Evolutionary conservation across 441 rosid species (phyloP).

Genomic region (Biscutella laevigata): DNA sequence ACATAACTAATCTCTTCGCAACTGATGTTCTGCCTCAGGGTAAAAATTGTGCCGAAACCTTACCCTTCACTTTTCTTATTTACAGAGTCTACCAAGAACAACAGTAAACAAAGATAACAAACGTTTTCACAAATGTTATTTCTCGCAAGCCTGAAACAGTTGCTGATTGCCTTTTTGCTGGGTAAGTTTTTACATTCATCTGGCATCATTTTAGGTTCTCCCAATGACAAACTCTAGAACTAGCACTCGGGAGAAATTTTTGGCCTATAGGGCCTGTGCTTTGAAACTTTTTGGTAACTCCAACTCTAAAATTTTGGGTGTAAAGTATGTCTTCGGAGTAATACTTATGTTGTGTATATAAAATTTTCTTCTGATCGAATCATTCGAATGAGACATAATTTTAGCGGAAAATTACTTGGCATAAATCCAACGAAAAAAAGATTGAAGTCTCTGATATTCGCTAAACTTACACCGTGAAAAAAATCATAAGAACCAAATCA

Average conservation of each 20-base stretch:
- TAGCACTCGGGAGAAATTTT: background rate
- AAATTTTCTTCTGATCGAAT: background rate
- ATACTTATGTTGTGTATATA: background rate
- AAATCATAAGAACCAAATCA: background rate
- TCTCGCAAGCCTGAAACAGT: constrained; percentile 1
- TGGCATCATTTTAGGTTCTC: constrained; percentile 8
- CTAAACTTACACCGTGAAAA: too few relatives aligned
- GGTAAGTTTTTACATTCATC: background rate
- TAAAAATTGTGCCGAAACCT: background rate
- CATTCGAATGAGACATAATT: too few relatives aligned
- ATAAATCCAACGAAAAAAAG: background rate
- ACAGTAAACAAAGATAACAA: constrained; percentile 21
- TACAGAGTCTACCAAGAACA: constrained; percentile 22
- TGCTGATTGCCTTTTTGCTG: background rate
- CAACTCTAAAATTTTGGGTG: constrained; percentile 9
- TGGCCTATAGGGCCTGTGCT: background rate
- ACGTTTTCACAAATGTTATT: background rate
- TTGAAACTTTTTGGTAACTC: background rate
- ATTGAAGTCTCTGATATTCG: background rate
- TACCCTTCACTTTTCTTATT: background rate
- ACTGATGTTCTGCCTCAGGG: background rate
- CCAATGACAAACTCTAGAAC: background rate
- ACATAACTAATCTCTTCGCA: background rate
- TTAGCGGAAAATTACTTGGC: background rate
- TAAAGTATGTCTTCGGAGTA: constrained; percentile 1